Percentiles rank a stretch among this genome's conserved stretches.
These are phyloP conservation scores for Tricholoma furcatifolium DNA, from an alignment of 768 basidiomycete genomes.

Conservation along the genomic window DNA sequence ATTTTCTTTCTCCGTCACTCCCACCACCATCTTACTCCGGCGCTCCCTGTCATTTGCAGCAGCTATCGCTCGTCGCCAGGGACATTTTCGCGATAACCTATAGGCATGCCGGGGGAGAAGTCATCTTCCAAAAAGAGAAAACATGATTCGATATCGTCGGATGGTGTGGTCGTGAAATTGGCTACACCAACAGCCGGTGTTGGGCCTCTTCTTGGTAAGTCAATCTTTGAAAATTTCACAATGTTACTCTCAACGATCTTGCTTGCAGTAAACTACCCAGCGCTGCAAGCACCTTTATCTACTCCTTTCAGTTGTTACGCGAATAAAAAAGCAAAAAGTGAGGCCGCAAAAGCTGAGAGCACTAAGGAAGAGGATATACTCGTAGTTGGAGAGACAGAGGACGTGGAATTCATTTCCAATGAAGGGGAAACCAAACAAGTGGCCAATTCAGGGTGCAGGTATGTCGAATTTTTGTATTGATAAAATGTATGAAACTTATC, in stretches of 20 bases:
- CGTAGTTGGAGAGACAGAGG: constrained; percentile 81
- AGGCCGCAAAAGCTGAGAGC: constrained; percentile 21
- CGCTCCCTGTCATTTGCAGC: not conserved
- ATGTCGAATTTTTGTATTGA: constrained; percentile 23
- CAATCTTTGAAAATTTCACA: not conserved
- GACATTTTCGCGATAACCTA: not conserved
- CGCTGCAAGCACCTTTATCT: constrained; percentile 51
- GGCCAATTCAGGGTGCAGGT: constrained; percentile 69
- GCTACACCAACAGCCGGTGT: constrained; percentile 26
- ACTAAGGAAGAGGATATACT: constrained; percentile 35
- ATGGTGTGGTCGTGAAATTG: constrained; percentile 29
- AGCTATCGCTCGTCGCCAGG: not conserved
- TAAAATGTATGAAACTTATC: not conserved
- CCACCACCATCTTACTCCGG: constrained; percentile 14
- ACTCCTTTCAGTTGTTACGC: constrained; percentile 66
- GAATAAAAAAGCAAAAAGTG: constrained; percentile 31
- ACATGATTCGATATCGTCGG: constrained; percentile 15
- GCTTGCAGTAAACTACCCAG: constrained; percentile 60
- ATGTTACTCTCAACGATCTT: not conserved
- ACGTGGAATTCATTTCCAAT: constrained; percentile 77
- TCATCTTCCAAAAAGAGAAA: constrained; percentile 38
- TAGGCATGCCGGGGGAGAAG: constrained; percentile 33
- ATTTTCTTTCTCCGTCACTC: constrained; percentile 9
- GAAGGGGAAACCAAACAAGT: constrained; percentile 49
- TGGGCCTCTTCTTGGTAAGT: constrained; percentile 39